Evolutionary conservation across 163 green algal species (phyloP), one percentile per base, ranked within the genome.

Genomic region (Picocystis sp.): DNA sequence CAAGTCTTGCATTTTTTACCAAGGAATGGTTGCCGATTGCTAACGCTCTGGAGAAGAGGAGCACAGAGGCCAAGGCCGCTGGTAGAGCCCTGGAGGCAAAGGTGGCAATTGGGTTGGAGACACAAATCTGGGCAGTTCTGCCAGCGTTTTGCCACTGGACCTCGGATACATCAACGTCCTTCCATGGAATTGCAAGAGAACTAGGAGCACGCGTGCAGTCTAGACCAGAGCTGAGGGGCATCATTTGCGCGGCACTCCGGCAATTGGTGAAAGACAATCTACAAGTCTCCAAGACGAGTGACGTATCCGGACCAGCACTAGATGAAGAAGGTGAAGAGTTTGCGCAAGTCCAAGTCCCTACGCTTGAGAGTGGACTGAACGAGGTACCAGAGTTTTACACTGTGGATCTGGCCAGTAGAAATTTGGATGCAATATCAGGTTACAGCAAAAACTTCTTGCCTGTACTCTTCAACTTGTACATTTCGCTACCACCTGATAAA

Each of bases 111-210:
- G 47, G 24, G 24, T 5, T 54, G 11, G 47, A 54, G 11, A 33
- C 34, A 33, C 47, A 54, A 24, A 22, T 54, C 47, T 54, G 47
- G 47, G 24, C 34, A 34, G 38, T 34, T 11, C 19, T 54, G 8
- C 51, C 82, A 8, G 67, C 81, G 10, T 94, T 95, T 50, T 70
- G 63, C 10, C 73, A 52, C 43, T 94, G 81, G 78, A 73, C 84
- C 2, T 46, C 58, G 2, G 86, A 95, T 65, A 64, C 70, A 13
- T 64, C 69, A 0, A 35, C 57, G 6, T 56, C 62, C 0, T 84
- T 89, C 53, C 55, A 46, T 5, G 51, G 24, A 33, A 29, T 50
- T 8, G 52, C 64, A 10, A 56, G 53, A 43, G 43, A 43, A 8
- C 54, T 67, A 15, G 58, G 58, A 3, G 22, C 35, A 11, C 43